Conservation (phyloP, 306 rosid species). For the Vicia villosa region DNA sequence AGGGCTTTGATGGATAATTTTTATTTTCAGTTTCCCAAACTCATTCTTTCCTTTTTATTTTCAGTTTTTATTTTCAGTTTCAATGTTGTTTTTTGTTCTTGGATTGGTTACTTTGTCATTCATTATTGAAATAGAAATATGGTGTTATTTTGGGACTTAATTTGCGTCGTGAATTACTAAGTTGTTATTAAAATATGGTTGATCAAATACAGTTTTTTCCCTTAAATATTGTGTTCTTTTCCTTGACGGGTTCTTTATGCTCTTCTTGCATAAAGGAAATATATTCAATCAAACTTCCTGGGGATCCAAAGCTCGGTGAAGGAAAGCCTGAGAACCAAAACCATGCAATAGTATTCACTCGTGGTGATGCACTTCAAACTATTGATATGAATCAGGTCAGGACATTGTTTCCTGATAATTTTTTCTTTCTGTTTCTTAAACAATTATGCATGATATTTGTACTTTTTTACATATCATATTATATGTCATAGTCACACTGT, state of each 20-base stretch:
- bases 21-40: background rate
- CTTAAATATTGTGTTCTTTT: background rate
- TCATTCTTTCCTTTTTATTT: background rate
- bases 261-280: slow-evolving; percentile 61
- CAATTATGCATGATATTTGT: background rate
- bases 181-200: background rate
- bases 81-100: slow-evolving; percentile 8
- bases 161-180: background rate
- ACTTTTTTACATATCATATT: background rate
- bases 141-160: background rate
- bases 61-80: background rate
- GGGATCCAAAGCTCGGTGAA: slow-evolving; percentile 98
- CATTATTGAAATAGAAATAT: background rate
- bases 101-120: slow-evolving; percentile 1
- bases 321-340: slow-evolving; percentile 99
- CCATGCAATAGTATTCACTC: slow-evolving; percentile 94
- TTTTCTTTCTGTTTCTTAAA: background rate
- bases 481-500: background rate
- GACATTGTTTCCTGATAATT: background rate
- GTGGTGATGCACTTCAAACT: slow-evolving; percentile 97
- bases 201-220: background rate
- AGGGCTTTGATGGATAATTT: background rate
- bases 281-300: slow-evolving; percentile 93
- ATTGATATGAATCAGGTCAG: slow-evolving; percentile 98
- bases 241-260: slow-evolving; percentile 19